These are phyloP conservation scores for Bremia lactucae DNA, from an alignment of 352 stramenopile species.

Conservation along the genomic window DNA sequence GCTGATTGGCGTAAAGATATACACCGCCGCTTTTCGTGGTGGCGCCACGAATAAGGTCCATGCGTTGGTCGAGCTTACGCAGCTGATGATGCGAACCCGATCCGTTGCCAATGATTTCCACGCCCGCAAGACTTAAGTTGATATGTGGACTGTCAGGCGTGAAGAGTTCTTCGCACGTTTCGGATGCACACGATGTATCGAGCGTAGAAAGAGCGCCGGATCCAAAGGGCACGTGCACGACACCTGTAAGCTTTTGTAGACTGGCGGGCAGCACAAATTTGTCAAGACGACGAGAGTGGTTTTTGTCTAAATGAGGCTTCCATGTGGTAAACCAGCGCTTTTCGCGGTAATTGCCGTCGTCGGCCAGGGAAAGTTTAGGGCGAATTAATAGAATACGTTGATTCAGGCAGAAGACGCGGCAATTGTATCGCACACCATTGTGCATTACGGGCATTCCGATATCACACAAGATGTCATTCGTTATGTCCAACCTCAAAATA, in stretches of 20 bases:
- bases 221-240: conserved; percentile 76
- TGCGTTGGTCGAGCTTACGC: conserved; percentile 87
- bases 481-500: conserved; percentile 82
- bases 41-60: conserved; percentile 86
- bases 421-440: conserved; percentile 96
- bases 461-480: conserved; percentile 92
- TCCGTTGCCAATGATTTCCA: conserved; percentile 97
- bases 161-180: conserved; percentile 98
- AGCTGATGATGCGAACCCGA: conserved; percentile 96
- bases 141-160: conserved; percentile 94
- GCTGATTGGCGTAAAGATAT: conserved; percentile 97
- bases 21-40: conserved; percentile 95
- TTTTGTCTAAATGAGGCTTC: conserved; percentile 34
- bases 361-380: conserved; percentile 89
- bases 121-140: conserved; percentile 85
- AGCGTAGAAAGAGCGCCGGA: conserved; percentile 69
- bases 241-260: conserved; percentile 74
- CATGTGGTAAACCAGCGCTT: conserved; percentile 88
- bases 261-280: conserved; percentile 71
- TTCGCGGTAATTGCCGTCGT: conserved; percentile 98
- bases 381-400: conserved; percentile 92
- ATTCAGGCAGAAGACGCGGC: conserved; percentile 91
- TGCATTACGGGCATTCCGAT: conserved; percentile 97
- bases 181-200: conserved; percentile 84
- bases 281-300: conserved; percentile 35